A percentile compares a stretch with the other conserved stretches of the same genome.
These are phyloP conservation scores for Phytophthora chlamydospora DNA, from an alignment of 352 stramenopile species.

Conservation along the genomic window DNA sequence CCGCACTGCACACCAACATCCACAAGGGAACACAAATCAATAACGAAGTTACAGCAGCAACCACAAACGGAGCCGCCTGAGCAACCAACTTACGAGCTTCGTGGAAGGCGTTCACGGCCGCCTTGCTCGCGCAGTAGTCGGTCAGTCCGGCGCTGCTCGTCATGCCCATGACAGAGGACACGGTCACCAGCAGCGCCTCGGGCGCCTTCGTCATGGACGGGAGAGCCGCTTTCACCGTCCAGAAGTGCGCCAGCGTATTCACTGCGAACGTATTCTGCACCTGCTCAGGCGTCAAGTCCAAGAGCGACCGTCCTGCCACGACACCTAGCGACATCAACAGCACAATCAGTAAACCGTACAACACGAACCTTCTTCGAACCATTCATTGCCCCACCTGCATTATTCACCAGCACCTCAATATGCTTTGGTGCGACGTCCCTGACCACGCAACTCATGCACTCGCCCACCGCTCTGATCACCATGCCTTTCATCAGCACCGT, in stretches of 20 bases:
- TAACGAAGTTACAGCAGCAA: neutral
- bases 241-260: constrained; percentile 80
- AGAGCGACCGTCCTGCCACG: constrained; percentile 46
- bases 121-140: constrained; percentile 86
- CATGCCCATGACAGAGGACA: constrained; percentile 86
- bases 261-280: constrained; percentile 63
- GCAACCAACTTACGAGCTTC: constrained; percentile 45
- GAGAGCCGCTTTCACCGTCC: constrained; percentile 64
- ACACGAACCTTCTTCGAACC: neutral
- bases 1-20: constrained; percentile 46
- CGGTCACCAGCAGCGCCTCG: constrained; percentile 62
- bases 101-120: constrained; percentile 74
- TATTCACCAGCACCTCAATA: constrained; percentile 67
- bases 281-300: constrained; percentile 46
- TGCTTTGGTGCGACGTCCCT: constrained; percentile 42
- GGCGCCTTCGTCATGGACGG: constrained; percentile 63
- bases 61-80: neutral
- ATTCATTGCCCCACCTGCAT: constrained; percentile 60
- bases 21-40: neutral
- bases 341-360: neutral
- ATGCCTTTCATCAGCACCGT: neutral
- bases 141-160: constrained; percentile 60
- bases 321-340: constrained; percentile 58
- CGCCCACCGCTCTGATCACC: constrained; percentile 36
- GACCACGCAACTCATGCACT: constrained; percentile 37